Conservation (phyloP, 2,329 filamentous ascomycete genomes). For the Fusarium begoniae region DNA sequence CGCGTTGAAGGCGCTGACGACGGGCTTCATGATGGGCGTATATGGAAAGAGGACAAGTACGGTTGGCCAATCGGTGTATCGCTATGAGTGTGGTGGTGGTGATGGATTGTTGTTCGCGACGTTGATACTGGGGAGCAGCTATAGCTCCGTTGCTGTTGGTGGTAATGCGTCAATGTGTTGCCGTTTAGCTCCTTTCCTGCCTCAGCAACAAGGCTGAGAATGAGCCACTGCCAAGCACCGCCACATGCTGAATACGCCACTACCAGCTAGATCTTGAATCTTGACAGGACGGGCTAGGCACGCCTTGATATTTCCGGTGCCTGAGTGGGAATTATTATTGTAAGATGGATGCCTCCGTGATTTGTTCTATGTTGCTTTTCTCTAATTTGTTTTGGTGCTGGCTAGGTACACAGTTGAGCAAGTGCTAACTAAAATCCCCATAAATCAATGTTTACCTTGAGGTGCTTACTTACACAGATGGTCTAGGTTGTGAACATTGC, state of each 20-base stretch:
- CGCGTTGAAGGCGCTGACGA: conserved; percentile 90
- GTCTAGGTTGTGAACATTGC: neutral
- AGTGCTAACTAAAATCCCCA: neutral
- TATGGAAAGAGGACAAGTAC: neutral
- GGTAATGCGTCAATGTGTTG: conserved; percentile 32
- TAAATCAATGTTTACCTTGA: neutral
- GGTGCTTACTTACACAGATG: neutral
- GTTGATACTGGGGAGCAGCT: conserved; percentile 21
- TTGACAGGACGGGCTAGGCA: neutral
- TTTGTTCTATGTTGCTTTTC: neutral
- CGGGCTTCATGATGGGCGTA: conserved; percentile 81
- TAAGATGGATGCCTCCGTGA: neutral
- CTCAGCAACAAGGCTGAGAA: conserved; percentile 41
- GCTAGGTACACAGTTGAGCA: neutral
- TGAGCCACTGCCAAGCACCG: conserved; percentile 23
- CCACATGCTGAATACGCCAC: conserved; percentile 17
- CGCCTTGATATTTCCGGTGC: neutral
- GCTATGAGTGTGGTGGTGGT: neutral
- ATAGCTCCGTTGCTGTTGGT: conserved; percentile 29
- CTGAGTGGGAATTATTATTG: neutral
- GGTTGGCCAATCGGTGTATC: neutral
- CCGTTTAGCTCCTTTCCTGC: conserved; percentile 38
- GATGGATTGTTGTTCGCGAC: conserved; percentile 18
- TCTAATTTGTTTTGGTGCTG: neutral
- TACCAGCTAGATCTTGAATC: neutral